phyloP scores from a whole-genome alignment of 495 filamentous ascomycete species.

The Penicillium cataractarum region DNA sequence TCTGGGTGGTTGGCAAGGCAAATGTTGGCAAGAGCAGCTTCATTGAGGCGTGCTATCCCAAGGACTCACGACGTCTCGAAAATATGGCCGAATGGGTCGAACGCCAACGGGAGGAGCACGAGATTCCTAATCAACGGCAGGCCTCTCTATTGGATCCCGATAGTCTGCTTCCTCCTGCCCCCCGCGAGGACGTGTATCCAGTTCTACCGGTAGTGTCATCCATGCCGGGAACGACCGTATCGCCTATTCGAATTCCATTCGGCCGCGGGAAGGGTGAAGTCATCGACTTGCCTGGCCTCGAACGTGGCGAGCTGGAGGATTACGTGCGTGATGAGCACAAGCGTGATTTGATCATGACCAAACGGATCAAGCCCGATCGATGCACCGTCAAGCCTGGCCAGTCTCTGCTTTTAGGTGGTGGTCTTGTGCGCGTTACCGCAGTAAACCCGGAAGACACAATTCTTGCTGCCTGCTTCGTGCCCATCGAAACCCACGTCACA shows the following conservation, averaged over 20 bases:
- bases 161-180: slow-evolving; percentile 72
- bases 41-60: slow-evolving; percentile 82
- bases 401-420: slow-evolving; percentile 81
- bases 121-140: slow-evolving; percentile 20
- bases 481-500: slow-evolving; percentile 72
- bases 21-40: slow-evolving; percentile 97
- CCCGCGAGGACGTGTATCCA: slow-evolving; percentile 71
- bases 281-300: slow-evolving; percentile 90
- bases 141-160: slow-evolving; percentile 27
- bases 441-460: slow-evolving; percentile 62
- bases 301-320: slow-evolving; percentile 68
- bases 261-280: slow-evolving; percentile 84
- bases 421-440: slow-evolving; percentile 87
- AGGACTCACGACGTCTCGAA: slow-evolving; percentile 62
- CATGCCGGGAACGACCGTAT: slow-evolving; percentile 90
- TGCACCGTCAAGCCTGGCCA: slow-evolving; percentile 73
- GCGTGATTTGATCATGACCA: slow-evolving; percentile 72
- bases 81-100: slow-evolving; percentile 42
- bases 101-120: slow-evolving; percentile 28
- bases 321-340: slow-evolving; percentile 68
- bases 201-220: slow-evolving; percentile 81
- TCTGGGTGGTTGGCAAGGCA: slow-evolving; percentile 98
- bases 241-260: slow-evolving; percentile 88
- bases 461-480: slow-evolving; percentile 77
- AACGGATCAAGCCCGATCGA: slow-evolving; percentile 67